Conservation (phyloP, 1,284 basidiomycete species). For the Pseudozyma tsukubaensis region DNA sequence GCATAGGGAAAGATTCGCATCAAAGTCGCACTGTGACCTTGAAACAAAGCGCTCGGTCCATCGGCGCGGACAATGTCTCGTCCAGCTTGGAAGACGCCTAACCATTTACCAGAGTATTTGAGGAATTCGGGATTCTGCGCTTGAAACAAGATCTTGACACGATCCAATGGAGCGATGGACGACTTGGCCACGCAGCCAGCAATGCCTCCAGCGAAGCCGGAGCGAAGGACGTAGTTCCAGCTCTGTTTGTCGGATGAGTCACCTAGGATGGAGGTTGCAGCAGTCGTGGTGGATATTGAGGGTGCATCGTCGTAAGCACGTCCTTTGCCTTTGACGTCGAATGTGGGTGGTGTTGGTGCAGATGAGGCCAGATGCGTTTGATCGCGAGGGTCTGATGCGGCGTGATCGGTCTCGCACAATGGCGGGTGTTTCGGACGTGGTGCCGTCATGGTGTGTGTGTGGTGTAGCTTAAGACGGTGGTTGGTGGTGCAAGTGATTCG, state of each 20-base stretch:
- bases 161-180: slow-evolving; percentile 93
- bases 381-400: slow-evolving; percentile 34
- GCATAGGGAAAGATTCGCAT: slow-evolving; percentile 88
- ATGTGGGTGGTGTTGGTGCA: not conserved
- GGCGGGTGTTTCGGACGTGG: slow-evolving; percentile 42
- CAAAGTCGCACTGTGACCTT: slow-evolving; percentile 92
- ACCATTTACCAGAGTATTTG: slow-evolving; percentile 88
- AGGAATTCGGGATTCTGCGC: slow-evolving; percentile 94
- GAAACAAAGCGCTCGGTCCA: slow-evolving; percentile 85
- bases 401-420: slow-evolving; percentile 51
- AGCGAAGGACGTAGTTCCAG: slow-evolving; percentile 81
- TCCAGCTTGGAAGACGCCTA: slow-evolving; percentile 85
- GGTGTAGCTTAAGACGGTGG: no score
- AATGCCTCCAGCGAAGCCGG: slow-evolving; percentile 88
- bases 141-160: slow-evolving; percentile 99
- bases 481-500: no score
- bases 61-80: slow-evolving; percentile 79
- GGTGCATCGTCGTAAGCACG: slow-evolving; percentile 25
- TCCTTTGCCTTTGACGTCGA: slow-evolving; percentile 37
- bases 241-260: slow-evolving; percentile 73
- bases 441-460: slow-evolving; percentile 19
- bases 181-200: slow-evolving; percentile 97
- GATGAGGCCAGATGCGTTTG: slow-evolving; percentile 1
- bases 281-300: slow-evolving; percentile 17
- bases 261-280: slow-evolving; percentile 29